Conservation (phyloP, 495 filamentous ascomycete genomes). For the Hyaloscypha finlandica region DNA sequence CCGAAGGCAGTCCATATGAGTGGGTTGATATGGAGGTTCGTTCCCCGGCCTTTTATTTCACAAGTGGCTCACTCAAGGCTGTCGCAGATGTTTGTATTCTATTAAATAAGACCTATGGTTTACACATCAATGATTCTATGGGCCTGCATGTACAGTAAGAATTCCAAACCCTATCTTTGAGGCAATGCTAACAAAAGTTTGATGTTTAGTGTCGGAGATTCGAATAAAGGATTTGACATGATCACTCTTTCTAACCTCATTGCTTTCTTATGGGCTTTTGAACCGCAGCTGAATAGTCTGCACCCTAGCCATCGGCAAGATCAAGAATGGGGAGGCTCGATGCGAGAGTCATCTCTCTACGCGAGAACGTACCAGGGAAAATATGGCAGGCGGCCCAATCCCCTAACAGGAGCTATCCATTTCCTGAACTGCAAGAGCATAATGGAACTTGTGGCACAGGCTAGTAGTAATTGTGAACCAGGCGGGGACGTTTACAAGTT, state of each 20-base stretch:
- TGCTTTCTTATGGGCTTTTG: slow-evolving; percentile 40
- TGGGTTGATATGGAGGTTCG: slow-evolving; percentile 10
- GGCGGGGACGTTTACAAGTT: background rate
- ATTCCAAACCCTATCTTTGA: background rate
- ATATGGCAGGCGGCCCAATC: background rate
- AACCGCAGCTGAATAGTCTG: slow-evolving; percentile 39
- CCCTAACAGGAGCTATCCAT: background rate
- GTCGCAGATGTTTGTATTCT: slow-evolving; percentile 12
- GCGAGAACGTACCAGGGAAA: background rate
- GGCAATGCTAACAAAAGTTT: background rate
- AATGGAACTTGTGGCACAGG: background rate
- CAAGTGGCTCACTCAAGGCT: background rate
- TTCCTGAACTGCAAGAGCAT: background rate
- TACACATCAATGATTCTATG: slow-evolving; percentile 36
- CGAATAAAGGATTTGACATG: slow-evolving; percentile 29
- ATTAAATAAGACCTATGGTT: slow-evolving; percentile 32
- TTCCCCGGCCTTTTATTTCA: slow-evolving; percentile 13
- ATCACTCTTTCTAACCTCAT: slow-evolving; percentile 37
- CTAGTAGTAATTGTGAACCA: background rate
- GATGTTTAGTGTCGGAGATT: slow-evolving; percentile 34
- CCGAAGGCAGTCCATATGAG: slow-evolving; percentile 2
- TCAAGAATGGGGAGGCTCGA: background rate
- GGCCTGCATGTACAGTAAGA: slow-evolving; percentile 40
- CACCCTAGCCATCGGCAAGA: slow-evolving; percentile 26
- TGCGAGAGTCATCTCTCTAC: slow-evolving; percentile 8